Conservation (phyloP, 2,329 filamentous ascomycete genomes). For the Hypoxylon sp. region DNA sequence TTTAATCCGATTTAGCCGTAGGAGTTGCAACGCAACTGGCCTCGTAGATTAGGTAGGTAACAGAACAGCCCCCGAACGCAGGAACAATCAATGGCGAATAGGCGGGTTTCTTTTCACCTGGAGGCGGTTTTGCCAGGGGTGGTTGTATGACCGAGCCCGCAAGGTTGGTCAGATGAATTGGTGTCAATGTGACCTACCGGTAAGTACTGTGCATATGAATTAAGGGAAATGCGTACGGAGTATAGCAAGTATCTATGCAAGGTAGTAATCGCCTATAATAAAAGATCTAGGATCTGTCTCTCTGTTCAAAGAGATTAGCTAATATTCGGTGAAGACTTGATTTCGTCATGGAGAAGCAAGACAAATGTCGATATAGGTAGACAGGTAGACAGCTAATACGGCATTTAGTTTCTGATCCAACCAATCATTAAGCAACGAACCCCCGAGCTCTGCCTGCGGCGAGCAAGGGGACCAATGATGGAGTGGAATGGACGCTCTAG, state of each 20-base stretch:
- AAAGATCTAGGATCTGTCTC: too few relatives aligned
- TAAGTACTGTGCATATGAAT: too few relatives aligned
- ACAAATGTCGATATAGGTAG: conserved; percentile 6
- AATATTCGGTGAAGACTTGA: conserved; percentile 8
- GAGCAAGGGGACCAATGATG: too few relatives aligned
- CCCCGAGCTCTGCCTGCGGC: too few relatives aligned
- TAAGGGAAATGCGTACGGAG: too few relatives aligned
- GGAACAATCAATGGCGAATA: conserved; percentile 29
- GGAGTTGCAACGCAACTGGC: conserved; percentile 21
- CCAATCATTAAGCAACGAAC: too few relatives aligned
- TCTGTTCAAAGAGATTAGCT: neutral
- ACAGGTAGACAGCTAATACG: too few relatives aligned
- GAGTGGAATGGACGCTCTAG: too few relatives aligned
- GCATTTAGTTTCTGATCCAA: too few relatives aligned
- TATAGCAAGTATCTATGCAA: too few relatives aligned
- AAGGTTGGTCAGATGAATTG: conserved; percentile 28
- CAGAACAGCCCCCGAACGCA: conserved; percentile 33
- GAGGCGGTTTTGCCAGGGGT: conserved; percentile 18
- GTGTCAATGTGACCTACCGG: conserved; percentile 18
- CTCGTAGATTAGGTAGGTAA: conserved; percentile 15
- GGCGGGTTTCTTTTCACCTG: conserved; percentile 6
- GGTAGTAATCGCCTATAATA: too few relatives aligned
- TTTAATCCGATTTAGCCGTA: conserved; percentile 33
- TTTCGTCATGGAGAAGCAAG: conserved; percentile 13
- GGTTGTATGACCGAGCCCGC: conserved; percentile 3